Evolutionary conservation across 1,284 basidiomycete species (phyloP).

Genomic region (Ceratobasidium sp.): DNA sequence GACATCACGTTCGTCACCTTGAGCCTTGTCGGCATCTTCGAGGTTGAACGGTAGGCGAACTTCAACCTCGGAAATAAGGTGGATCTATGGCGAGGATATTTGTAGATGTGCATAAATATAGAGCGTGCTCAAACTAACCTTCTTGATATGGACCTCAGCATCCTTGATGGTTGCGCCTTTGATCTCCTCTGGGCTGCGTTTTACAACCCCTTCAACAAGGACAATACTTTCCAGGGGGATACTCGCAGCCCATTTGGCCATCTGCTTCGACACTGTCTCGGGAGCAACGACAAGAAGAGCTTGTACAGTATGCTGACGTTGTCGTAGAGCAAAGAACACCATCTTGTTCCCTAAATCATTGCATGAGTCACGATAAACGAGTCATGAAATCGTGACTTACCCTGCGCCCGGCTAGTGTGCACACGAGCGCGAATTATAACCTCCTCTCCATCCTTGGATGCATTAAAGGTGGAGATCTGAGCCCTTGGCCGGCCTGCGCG

Average conservation of each 20-base stretch:
- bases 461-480: slow-evolving; percentile 75
- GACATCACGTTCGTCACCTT: slow-evolving; percentile 62
- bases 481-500: slow-evolving; percentile 64
- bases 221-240: slow-evolving; percentile 93
- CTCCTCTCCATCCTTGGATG: slow-evolving; percentile 79
- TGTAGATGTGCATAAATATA: neutral
- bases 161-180: slow-evolving; percentile 92
- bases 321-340: slow-evolving; percentile 93
- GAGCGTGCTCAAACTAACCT: slow-evolving; percentile 65
- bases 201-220: slow-evolving; percentile 85
- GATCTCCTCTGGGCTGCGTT: slow-evolving; percentile 87
- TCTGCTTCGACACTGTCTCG: slow-evolving; percentile 93
- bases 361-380: slow-evolving; percentile 15
- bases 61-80: slow-evolving; percentile 84
- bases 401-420: slow-evolving; percentile 92
- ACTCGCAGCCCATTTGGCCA: slow-evolving; percentile 92
- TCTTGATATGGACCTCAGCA: slow-evolving; percentile 88
- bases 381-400: slow-evolving; percentile 59
- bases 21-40: slow-evolving; percentile 87
- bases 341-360: slow-evolving; percentile 75
- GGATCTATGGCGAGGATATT: slow-evolving; percentile 67
- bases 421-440: slow-evolving; percentile 92
- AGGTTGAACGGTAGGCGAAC: slow-evolving; percentile 89
- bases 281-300: slow-evolving; percentile 85
- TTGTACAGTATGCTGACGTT: slow-evolving; percentile 91